Evolutionary conservation across 176 grass and related monocot genomes (phyloP).

Genomic region (Aegilops speltoides): DNA sequence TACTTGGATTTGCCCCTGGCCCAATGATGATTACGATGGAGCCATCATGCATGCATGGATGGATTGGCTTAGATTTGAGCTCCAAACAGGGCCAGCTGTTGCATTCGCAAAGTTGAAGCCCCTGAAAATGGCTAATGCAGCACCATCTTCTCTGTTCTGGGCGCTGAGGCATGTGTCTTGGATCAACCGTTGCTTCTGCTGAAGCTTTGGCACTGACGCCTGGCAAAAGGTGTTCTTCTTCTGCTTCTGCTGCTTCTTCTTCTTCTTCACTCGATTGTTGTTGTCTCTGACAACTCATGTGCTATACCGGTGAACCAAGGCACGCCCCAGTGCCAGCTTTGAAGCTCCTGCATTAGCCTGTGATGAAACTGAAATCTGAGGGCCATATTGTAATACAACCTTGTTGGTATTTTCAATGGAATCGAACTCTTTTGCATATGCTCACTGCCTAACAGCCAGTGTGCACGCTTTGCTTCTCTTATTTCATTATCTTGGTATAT

Average conservation of each 20-base stretch:
- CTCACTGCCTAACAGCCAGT: background rate
- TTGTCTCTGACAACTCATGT: background rate
- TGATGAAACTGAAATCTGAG: conserved; percentile 15
- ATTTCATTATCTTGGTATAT: background rate
- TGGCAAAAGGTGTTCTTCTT: background rate
- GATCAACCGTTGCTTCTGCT: background rate
- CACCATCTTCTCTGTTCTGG: background rate
- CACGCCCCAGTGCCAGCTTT: conserved; percentile 27
- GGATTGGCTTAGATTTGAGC: background rate
- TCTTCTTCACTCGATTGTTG: background rate
- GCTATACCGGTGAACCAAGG: background rate
- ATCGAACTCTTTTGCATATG: background rate
- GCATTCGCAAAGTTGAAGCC: background rate
- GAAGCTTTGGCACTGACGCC: background rate
- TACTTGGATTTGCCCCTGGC: background rate
- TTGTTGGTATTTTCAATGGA: background rate
- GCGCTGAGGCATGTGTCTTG: background rate
- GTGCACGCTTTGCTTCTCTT: background rate
- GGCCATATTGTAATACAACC: background rate
- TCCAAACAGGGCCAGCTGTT: background rate
- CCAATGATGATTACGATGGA: background rate
- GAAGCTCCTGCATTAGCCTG: conserved; percentile 12
- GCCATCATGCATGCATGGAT: background rate
- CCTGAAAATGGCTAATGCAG: background rate
- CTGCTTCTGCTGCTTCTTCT: background rate